phyloP scores from a whole-genome alignment of 2,329 filamentous ascomycete genomes.

The Cercospora janseana region DNA sequence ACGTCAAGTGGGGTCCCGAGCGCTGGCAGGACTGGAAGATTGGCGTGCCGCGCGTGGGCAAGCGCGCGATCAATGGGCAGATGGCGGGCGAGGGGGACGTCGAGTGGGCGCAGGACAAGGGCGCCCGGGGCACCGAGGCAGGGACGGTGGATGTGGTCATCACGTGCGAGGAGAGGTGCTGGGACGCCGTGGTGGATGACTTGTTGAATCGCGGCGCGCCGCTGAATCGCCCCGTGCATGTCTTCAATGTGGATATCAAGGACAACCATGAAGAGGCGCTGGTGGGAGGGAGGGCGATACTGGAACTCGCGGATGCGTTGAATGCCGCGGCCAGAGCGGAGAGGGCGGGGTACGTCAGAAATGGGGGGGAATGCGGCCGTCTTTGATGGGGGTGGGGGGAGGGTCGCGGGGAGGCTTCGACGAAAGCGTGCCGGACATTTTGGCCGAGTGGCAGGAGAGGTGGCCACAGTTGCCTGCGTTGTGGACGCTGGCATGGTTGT shows the following conservation, averaged over 20 bases:
- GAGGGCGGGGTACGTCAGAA: constrained; percentile 70
- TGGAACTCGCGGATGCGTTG: constrained; percentile 82
- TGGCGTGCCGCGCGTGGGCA: constrained; percentile 76
- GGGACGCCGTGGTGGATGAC: constrained; percentile 96
- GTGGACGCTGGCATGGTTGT: constrained; percentile 97
- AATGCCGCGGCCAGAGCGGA: constrained; percentile 80
- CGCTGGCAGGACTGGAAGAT: constrained; percentile 97
- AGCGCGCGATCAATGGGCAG: constrained; percentile 37
- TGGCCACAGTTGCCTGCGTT: constrained; percentile 89
- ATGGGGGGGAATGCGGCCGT: constrained; percentile 46
- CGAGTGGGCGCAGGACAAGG: constrained; percentile 65
- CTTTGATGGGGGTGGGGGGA: constrained; percentile 71
- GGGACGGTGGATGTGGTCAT: constrained; percentile 92
- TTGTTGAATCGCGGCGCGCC: constrained; percentile 79
- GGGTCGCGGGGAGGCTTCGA: constrained; percentile 76
- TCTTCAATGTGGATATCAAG: constrained; percentile 97
- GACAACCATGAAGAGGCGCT: constrained; percentile 97
- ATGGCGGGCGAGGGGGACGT: constrained; percentile 22
- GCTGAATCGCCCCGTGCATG: constrained; percentile 89
- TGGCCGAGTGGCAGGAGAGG: constrained; percentile 89
- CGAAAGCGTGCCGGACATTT: constrained; percentile 85
- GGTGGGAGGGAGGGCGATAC: constrained; percentile 83
- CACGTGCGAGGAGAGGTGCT: constrained; percentile 95
- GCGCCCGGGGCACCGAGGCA: constrained; percentile 76
- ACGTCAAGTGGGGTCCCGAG: constrained; percentile 92